phyloP scores from a whole-genome alignment of 257 asterid genomes.

The Cinchona pubescens region DNA sequence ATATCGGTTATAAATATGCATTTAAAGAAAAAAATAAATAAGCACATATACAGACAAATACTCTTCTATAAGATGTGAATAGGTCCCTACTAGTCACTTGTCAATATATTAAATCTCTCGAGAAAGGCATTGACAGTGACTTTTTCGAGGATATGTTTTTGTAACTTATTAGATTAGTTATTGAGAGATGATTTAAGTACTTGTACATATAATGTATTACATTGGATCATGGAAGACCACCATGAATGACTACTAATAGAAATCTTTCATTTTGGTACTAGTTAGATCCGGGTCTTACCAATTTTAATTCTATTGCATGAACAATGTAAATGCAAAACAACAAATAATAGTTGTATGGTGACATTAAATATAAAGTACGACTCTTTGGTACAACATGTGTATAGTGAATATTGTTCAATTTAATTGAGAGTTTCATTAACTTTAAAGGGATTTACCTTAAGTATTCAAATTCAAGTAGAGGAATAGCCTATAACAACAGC shows the following conservation, averaged over 20 bases:
- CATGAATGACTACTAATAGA: too few species aligned
- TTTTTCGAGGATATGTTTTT: background rate
- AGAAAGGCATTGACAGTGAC: background rate
- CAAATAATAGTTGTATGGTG: too few species aligned
- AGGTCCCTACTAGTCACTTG: background rate
- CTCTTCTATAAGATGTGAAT: background rate
- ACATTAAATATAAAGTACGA: too few species aligned
- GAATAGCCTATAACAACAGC: too few species aligned
- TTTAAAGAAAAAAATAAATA: background rate
- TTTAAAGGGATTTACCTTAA: too few species aligned
- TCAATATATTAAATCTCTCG: background rate
- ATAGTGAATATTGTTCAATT: too few species aligned
- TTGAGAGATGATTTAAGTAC: background rate
- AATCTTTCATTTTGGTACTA: background rate
- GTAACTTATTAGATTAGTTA: background rate
- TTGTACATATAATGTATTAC: background rate
- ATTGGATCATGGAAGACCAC: background rate
- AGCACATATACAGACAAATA: background rate
- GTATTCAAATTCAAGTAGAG: too few species aligned
- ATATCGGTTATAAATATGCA: background rate
- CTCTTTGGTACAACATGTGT: too few species aligned
- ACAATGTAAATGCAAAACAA: too few species aligned
- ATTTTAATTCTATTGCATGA: background rate
- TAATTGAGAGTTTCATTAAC: too few species aligned
- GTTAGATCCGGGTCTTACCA: too few species aligned